phyloP scores from a whole-genome alignment of 2,329 filamentous ascomycete genomes.

The Bimuria novae-zelandiae region DNA sequence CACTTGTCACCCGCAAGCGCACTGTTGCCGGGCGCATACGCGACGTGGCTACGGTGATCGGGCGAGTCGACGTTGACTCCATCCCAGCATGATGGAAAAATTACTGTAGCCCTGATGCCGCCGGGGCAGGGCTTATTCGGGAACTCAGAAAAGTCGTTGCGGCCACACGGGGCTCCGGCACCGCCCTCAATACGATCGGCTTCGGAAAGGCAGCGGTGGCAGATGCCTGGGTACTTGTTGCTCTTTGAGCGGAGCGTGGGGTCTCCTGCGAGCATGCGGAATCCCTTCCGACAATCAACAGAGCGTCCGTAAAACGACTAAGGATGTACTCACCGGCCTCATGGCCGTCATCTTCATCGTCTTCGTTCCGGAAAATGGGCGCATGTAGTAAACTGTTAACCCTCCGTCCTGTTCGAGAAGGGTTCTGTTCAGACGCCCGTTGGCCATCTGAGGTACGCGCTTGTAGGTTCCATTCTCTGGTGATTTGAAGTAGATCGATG shows the following conservation, averaged over 20 bases:
- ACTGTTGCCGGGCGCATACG: constrained; percentile 55
- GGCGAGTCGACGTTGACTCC: constrained; percentile 57
- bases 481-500: constrained; percentile 37
- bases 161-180: constrained; percentile 27
- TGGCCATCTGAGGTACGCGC: constrained; percentile 42
- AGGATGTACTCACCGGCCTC: background rate
- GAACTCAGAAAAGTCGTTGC: constrained; percentile 42
- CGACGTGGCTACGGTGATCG: constrained; percentile 67
- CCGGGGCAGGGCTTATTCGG: constrained; percentile 73
- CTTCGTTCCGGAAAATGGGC: constrained; percentile 26
- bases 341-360: constrained; percentile 35
- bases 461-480: constrained; percentile 39
- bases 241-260: constrained; percentile 8
- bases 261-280: constrained; percentile 18
- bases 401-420: constrained; percentile 38
- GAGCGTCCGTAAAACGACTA: background rate
- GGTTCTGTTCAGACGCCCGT: constrained; percentile 36
- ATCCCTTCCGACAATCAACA: constrained; percentile 7
- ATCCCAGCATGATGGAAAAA: constrained; percentile 77
- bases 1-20: constrained; percentile 55
- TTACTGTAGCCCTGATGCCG: constrained; percentile 72
- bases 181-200: constrained; percentile 25
- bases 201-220: constrained; percentile 25
- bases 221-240: constrained; percentile 14
- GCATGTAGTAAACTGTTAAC: constrained; percentile 46